A percentile compares a stretch with the other conserved stretches of the same genome.
Evolutionary conservation across 1,284 basidiomycete genomes (phyloP).

Genomic region (Grifola frondosa): DNA sequence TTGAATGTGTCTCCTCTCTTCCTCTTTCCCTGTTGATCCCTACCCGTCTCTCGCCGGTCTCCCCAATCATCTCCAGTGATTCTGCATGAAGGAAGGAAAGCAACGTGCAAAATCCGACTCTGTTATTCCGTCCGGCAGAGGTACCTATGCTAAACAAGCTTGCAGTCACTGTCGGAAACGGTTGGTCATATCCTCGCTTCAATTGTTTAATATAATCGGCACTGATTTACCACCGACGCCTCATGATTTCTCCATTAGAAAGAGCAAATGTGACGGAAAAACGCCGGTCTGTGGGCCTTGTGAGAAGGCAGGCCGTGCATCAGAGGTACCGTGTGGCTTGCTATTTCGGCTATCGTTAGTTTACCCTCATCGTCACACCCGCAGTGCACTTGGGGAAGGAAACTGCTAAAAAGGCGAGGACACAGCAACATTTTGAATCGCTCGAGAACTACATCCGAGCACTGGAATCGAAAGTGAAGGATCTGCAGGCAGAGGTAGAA

Average conservation of each 20-base stretch:
- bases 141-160: constrained; percentile 46
- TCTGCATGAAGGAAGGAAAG: constrained; percentile 32
- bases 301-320: constrained; percentile 37
- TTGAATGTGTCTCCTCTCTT: too few relatives aligned
- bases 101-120: constrained; percentile 24
- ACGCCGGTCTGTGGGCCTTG: constrained; percentile 50
- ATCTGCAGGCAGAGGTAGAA: constrained; percentile 47
- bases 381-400: constrained; percentile 57
- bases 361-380: background rate
- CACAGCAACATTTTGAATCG: constrained; percentile 54
- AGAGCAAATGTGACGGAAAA: constrained; percentile 53
- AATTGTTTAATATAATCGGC: too few relatives aligned
- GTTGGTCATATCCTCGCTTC: constrained; percentile 26
- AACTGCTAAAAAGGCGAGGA: constrained; percentile 46
- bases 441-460: constrained; percentile 47
- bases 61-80: background rate
- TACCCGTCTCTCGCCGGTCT: background rate
- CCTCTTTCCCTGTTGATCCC: too few relatives aligned
- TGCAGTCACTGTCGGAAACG: constrained; percentile 53
- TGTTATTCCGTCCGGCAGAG: constrained; percentile 29
- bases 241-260: constrained; percentile 32
- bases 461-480: constrained; percentile 43
- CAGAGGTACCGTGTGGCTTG: constrained; percentile 36
- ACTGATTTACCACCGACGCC: background rate
- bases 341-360: background rate